Percentiles rank a stretch among this genome's conserved stretches.
Evolutionary conservation across 176 grass and related monocot genomes (phyloP).

Genomic region (Urochloa ruziziensis): DNA sequence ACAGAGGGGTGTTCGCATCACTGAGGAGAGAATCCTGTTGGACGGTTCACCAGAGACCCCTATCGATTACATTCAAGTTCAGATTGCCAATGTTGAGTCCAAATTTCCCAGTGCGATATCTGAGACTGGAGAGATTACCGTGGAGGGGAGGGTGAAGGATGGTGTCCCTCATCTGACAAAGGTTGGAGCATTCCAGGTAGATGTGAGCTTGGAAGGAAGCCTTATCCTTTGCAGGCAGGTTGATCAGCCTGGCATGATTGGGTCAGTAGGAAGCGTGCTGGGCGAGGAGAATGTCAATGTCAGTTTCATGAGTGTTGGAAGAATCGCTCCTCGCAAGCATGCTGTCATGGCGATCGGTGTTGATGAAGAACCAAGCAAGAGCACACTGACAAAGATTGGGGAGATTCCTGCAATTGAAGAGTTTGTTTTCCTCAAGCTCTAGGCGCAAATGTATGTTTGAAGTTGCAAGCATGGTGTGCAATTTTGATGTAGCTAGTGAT

Average conservation of each 20-base stretch:
- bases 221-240: conserved; percentile 87
- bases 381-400: conserved; percentile 68
- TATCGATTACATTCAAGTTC: conserved; percentile 73
- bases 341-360: conserved; percentile 87
- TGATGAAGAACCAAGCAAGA: conserved; percentile 62
- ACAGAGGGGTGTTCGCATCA: conserved; percentile 73
- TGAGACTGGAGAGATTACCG: conserved; percentile 58
- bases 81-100: conserved; percentile 70
- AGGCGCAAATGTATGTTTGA: conserved; percentile 28
- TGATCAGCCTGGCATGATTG: conserved; percentile 87
- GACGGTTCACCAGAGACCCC: conserved; percentile 72
- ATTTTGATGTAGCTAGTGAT: conserved; percentile 54
- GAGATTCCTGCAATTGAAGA: conserved; percentile 79
- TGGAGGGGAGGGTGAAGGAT: conserved; percentile 72
- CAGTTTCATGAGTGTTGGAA: conserved; percentile 90
- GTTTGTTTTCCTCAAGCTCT: conserved; percentile 91
- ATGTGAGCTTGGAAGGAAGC: conserved; percentile 85
- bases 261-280: conserved; percentile 61
- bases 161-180: conserved; percentile 74
- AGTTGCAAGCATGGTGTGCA: conserved; percentile 29
- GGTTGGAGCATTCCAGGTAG: conserved; percentile 76
- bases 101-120: conserved; percentile 72
- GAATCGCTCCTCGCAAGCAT: conserved; percentile 61
- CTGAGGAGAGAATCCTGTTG: conserved; percentile 68
- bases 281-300: conserved; percentile 84